Evolutionary conservation across 2,329 filamentous ascomycete genomes (phyloP).

Genomic region (Colletotrichum incanum): DNA sequence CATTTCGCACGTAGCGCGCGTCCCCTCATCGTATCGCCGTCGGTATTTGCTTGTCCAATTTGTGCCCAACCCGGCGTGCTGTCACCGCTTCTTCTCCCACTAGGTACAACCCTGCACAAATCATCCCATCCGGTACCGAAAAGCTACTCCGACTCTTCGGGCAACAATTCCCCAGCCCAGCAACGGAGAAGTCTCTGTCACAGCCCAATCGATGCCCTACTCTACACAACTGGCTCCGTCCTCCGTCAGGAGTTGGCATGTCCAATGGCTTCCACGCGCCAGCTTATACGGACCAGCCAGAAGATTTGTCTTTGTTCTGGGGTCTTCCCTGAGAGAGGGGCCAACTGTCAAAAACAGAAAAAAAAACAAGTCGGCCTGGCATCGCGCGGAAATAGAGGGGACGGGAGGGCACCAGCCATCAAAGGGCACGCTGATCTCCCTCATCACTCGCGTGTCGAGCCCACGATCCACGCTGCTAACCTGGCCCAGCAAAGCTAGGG

Average conservation of each 20-base stretch:
- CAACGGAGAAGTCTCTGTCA: slow-evolving; percentile 44
- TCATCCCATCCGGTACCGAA: slow-evolving; percentile 48
- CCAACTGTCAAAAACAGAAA: slow-evolving; percentile 35
- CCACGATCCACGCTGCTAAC: slow-evolving; percentile 13
- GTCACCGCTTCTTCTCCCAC: slow-evolving; percentile 53
- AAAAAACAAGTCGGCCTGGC: slow-evolving; percentile 33
- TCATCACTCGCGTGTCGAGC: slow-evolving; percentile 26
- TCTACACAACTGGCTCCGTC: slow-evolving; percentile 40
- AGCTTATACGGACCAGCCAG: slow-evolving; percentile 29
- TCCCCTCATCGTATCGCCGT: slow-evolving; percentile 41
- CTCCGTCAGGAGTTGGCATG: slow-evolving; percentile 35
- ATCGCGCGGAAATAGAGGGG: slow-evolving; percentile 40
- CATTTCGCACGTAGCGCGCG: slow-evolving; percentile 39
- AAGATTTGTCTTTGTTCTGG: slow-evolving; percentile 40
- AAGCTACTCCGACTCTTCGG: slow-evolving; percentile 51
- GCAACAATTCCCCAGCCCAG: slow-evolving; percentile 50
- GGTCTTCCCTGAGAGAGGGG: slow-evolving; percentile 44
- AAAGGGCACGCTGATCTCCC: slow-evolving; percentile 40
- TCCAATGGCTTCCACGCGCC: slow-evolving; percentile 38
- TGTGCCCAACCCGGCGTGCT: slow-evolving; percentile 44
- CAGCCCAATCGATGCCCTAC: slow-evolving; percentile 52
- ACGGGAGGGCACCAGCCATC: slow-evolving; percentile 36
- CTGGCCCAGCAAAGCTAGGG: slow-evolving; percentile 31
- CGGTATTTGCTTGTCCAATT: slow-evolving; percentile 42
- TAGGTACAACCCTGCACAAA: slow-evolving; percentile 53